These are phyloP conservation scores for Anthoceros angustus DNA, from an alignment of 225 moss, liverwort and hornwort species.

Conservation along the genomic window DNA sequence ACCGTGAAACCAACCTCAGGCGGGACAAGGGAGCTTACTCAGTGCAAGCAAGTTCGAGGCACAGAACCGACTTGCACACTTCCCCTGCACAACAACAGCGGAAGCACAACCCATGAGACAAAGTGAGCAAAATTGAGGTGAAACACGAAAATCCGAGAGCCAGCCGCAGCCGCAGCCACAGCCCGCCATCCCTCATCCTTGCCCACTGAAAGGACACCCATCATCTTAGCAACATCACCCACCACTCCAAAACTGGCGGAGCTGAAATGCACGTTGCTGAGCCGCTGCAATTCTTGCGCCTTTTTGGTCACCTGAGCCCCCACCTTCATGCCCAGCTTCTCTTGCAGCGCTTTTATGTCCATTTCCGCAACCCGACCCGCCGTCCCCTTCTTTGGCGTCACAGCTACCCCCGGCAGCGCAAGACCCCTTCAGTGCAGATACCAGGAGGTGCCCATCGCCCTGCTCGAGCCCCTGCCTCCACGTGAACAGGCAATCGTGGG, in stretches of 20 bases:
- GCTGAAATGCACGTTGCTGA: slow-evolving; percentile 73
- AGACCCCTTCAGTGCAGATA: not conserved
- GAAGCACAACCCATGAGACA: not conserved
- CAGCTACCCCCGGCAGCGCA: too few relatives aligned
- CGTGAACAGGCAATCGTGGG: not conserved
- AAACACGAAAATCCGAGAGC: not conserved
- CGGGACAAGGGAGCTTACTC: slow-evolving; percentile 24
- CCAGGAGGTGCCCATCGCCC: too few relatives aligned
- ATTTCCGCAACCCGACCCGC: slow-evolving; percentile 12
- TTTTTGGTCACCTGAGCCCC: slow-evolving; percentile 36
- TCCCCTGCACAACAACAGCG: slow-evolving; percentile 41
- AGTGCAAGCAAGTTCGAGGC: slow-evolving; percentile 78
- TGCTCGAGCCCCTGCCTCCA: too few relatives aligned
- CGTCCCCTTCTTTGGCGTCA: too few relatives aligned
- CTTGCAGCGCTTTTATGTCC: slow-evolving; percentile 62
- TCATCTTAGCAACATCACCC: slow-evolving; percentile 2
- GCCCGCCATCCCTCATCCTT: too few relatives aligned
- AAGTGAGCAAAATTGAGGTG: not conserved
- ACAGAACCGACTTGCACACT: slow-evolving; percentile 76
- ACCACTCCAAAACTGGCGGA: slow-evolving; percentile 79
- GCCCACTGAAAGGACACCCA: not conserved
- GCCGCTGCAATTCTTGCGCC: slow-evolving; percentile 73
- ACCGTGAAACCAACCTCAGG: not conserved
- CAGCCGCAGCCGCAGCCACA: too few relatives aligned
- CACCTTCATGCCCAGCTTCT: slow-evolving; percentile 54